Evolutionary conservation across 495 filamentous ascomycete genomes (phyloP).

Genomic region (Lasiosphaeriaceae sp.): DNA sequence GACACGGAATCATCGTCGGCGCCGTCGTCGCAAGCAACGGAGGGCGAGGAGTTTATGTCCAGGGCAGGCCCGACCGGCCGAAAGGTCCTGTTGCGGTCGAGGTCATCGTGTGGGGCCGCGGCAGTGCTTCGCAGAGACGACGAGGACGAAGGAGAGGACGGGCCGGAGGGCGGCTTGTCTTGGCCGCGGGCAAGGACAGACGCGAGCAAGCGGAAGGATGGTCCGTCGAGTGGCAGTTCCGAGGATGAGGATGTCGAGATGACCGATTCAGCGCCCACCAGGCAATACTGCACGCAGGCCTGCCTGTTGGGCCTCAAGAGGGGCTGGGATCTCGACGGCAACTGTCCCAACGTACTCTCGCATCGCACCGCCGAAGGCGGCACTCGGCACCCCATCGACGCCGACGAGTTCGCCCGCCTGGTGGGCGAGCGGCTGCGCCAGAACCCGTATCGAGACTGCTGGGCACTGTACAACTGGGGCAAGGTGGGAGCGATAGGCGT

Average conservation of each 20-base stretch:
- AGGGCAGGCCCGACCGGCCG: not conserved
- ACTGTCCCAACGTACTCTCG: not conserved
- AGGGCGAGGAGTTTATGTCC: not conserved
- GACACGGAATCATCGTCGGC: not conserved
- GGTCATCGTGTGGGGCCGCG: not conserved
- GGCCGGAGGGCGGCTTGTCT: not conserved
- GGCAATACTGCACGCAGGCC: conserved; percentile 1
- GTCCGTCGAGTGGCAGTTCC: conserved; percentile 1
- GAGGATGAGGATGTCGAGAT: not conserved
- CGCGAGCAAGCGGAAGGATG: not conserved
- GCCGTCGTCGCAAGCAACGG: not conserved
- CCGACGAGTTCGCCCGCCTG: not conserved
- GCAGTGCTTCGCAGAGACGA: not conserved
- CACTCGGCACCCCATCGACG: not conserved
- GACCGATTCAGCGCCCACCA: not conserved
- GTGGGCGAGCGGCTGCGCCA: not conserved
- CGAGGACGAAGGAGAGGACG: not conserved
- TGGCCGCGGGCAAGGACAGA: not conserved
- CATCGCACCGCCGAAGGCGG: not conserved
- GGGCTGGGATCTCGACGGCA: not conserved
- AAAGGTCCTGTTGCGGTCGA: not conserved
- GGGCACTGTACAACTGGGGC: not conserved
- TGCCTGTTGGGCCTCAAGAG: not conserved
- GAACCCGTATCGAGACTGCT: not conserved
- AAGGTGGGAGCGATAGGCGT: not conserved